Percentiles rank a stretch among this genome's conserved stretches.
Evolutionary conservation across 441 rosid species (phyloP).

Genomic region (Syzygium malaccense): DNA sequence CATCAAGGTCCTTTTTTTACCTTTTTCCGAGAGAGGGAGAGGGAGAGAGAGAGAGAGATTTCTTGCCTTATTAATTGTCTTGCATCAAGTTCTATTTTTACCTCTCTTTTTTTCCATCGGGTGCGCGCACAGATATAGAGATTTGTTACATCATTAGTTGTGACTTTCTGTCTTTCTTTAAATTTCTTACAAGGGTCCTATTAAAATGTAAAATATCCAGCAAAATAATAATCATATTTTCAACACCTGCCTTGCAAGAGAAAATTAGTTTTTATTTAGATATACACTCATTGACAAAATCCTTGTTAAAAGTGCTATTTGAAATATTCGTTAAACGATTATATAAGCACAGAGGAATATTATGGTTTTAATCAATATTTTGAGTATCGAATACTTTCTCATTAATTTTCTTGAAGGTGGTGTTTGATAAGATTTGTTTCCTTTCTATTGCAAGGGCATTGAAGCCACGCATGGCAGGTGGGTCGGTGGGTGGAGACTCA

Average conservation of each 20-base stretch:
- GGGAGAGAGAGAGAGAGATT: not conserved
- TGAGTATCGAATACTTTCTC: no score
- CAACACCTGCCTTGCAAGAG: not conserved
- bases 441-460: not conserved
- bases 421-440: no score
- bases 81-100: not conserved
- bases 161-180: not conserved
- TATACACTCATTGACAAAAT: no score
- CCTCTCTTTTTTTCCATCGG: not conserved
- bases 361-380: no score
- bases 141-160: not conserved
- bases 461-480: not conserved
- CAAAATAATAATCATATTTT: not conserved
- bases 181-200: not conserved
- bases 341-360: no score
- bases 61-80: not conserved
- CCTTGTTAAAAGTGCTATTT: no score
- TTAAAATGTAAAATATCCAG: not conserved
- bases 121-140: not conserved
- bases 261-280: not conserved
- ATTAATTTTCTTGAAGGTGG: no score
- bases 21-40: no score
- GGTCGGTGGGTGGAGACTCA: fast-evolving
- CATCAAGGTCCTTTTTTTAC: no score
- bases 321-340: no score